Percentiles rank a stretch among this genome's conserved stretches.
phyloP scores from a whole-genome alignment of 768 basidiomycete species.

The Tephrocybe sp. region DNA sequence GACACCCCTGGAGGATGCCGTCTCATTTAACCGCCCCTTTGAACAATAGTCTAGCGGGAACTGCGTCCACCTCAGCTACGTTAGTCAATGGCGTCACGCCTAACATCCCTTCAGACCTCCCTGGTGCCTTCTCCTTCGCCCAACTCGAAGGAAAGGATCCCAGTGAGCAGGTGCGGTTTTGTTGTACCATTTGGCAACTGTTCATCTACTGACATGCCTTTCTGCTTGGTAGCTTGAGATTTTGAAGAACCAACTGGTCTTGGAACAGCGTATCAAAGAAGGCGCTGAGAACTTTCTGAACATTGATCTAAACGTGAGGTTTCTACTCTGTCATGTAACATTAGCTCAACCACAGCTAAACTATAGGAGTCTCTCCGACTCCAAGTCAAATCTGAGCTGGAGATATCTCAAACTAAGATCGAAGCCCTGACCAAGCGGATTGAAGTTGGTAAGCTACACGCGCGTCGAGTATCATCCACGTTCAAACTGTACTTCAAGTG shows the following conservation, averaged over 20 bases:
- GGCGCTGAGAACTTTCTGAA: conserved; percentile 89
- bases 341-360: neutral
- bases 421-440: conserved; percentile 58
- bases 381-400: conserved; percentile 76
- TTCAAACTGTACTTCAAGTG: conserved; percentile 23
- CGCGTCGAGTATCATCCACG: conserved; percentile 1
- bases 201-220: neutral
- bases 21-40: conserved; percentile 17
- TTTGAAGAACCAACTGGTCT: conserved; percentile 63
- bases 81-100: conserved; percentile 20
- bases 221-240: conserved; percentile 51
- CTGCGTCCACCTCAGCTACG: conserved; percentile 22
- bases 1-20: conserved; percentile 14
- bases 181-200: neutral
- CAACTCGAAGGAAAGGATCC: conserved; percentile 46
- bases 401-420: conserved; percentile 73
- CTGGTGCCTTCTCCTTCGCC: conserved; percentile 30
- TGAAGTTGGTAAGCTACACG: conserved; percentile 40
- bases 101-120: conserved; percentile 6
- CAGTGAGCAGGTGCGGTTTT: conserved; percentile 39
- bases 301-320: conserved; percentile 54
- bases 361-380: conserved; percentile 58
- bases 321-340: neutral
- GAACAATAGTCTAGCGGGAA: conserved; percentile 16
- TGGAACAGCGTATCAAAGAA: conserved; percentile 83